Conservation (phyloP, 139 green algal genomes). For the Picochlorum sp. region DNA sequence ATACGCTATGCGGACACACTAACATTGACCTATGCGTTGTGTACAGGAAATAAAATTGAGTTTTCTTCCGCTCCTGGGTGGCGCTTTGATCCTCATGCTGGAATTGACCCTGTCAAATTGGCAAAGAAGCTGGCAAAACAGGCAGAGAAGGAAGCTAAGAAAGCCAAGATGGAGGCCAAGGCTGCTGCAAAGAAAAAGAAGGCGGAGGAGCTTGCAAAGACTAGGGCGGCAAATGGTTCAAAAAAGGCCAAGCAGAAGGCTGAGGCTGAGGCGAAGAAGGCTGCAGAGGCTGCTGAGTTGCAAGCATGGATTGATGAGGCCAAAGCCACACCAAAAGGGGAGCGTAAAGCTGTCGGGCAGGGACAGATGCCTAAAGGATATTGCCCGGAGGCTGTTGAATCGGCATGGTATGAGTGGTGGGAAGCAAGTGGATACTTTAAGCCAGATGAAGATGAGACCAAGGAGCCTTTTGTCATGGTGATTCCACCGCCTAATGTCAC, state of each 20-base stretch:
- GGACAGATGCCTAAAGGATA: constrained; percentile 78
- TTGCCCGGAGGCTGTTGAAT: constrained; percentile 65
- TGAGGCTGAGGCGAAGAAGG: constrained; percentile 74
- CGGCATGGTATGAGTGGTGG: constrained; percentile 77
- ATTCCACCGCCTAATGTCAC: constrained; percentile 99
- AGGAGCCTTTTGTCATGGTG: constrained; percentile 85
- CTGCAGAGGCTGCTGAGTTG: constrained; percentile 62
- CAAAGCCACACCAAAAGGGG: constrained; percentile 56
- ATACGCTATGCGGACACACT: constrained; percentile 25
- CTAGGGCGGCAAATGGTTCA: constrained; percentile 22
- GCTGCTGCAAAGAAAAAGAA: constrained; percentile 26
- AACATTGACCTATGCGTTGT: neutral
- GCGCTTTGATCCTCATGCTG: constrained; percentile 8
- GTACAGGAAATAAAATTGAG: neutral
- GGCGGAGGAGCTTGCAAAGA: constrained; percentile 18
- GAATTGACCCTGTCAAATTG: constrained; percentile 62
- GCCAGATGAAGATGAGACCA: constrained; percentile 40
- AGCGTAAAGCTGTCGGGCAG: constrained; percentile 71
- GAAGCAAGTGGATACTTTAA: constrained; percentile 86
- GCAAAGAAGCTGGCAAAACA: constrained; percentile 58
- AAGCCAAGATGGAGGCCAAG: constrained; percentile 39
- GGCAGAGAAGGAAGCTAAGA: constrained; percentile 72
- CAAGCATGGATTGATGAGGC: constrained; percentile 42
- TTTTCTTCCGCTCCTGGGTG: neutral
- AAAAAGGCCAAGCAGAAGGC: constrained; percentile 70